A percentile compares a stretch with the other conserved stretches of the same genome.
phyloP scores from a whole-genome alignment of 2,329 filamentous ascomycete species.

The Basipetospora chlamydospora region DNA sequence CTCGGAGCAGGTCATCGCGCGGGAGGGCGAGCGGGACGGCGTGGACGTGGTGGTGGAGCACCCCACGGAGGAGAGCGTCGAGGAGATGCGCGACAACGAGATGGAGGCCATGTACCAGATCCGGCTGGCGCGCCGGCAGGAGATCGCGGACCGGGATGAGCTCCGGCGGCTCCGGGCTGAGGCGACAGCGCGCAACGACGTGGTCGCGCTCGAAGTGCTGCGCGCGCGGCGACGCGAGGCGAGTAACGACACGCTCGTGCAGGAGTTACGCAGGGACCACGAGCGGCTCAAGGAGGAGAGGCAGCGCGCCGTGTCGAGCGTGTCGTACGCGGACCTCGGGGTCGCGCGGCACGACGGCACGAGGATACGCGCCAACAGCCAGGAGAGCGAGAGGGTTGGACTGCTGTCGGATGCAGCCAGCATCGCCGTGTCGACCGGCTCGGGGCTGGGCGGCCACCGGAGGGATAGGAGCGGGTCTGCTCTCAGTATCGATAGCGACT shows the following conservation, averaged over 20 bases:
- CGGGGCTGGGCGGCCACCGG: conserved; percentile 19
- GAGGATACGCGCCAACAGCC: conserved; percentile 56
- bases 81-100: conserved; percentile 65
- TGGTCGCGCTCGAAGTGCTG: conserved; percentile 51
- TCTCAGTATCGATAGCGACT: conserved; percentile 35
- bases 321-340: conserved; percentile 63
- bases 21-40: conserved; percentile 81
- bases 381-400: conserved; percentile 57
- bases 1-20: conserved; percentile 68
- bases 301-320: conserved; percentile 54
- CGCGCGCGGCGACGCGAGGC: conserved; percentile 38
- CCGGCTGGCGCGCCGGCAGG: conserved; percentile 58
- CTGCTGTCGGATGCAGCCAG: conserved; percentile 58
- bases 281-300: conserved; percentile 42
- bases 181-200: conserved; percentile 58
- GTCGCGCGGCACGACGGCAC: conserved; percentile 67
- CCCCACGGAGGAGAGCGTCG: conserved; percentile 67
- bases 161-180: conserved; percentile 55
- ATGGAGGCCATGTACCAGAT: conserved; percentile 93
- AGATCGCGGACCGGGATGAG: conserved; percentile 64
- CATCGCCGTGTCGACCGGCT: conserved; percentile 29
- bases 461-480: conserved; percentile 39
- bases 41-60: conserved; percentile 84
- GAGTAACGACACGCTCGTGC: conserved; percentile 35
- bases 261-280: conserved; percentile 42